A percentile compares a stretch with the other conserved stretches of the same genome.
These are phyloP conservation scores for Chaetomium cochliodes DNA, from an alignment of 495 filamentous ascomycete species.

Conservation along the genomic window DNA sequence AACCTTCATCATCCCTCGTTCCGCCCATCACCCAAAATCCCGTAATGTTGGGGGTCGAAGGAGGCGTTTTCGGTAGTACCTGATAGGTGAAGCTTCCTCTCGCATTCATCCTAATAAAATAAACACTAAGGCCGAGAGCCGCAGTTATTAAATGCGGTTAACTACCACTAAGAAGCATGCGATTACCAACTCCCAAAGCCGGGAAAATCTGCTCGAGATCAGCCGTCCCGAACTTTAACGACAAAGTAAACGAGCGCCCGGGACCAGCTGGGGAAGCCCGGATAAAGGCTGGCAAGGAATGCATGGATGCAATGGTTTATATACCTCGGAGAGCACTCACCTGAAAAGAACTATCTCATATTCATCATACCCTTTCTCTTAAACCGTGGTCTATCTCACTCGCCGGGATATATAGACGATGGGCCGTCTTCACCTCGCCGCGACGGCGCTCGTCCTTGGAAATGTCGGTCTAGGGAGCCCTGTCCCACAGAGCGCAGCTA, in stretches of 20 bases:
- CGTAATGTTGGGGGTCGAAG: too few relatives aligned
- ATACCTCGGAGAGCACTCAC: constrained; percentile 9
- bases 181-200: constrained; percentile 9
- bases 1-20: too few relatives aligned
- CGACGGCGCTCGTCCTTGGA: constrained; percentile 29
- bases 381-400: too few relatives aligned
- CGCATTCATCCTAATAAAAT: neutral
- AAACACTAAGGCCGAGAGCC: neutral
- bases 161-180: neutral
- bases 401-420: constrained; percentile 21
- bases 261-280: constrained; percentile 14
- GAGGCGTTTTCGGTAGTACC: too few relatives aligned
- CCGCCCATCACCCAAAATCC: too few relatives aligned
- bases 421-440: constrained; percentile 35
- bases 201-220: constrained; percentile 6
- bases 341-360: neutral
- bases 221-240: constrained; percentile 28
- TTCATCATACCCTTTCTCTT: neutral
- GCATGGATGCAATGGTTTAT: constrained; percentile 1
- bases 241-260: constrained; percentile 21
- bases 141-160: neutral
- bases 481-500: constrained; percentile 24
- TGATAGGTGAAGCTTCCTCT: too few relatives aligned
- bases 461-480: constrained; percentile 24
- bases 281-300: constrained; percentile 14